Evolutionary conservation across 2,329 filamentous ascomycete species (phyloP).

Genomic region (Aspergillus intermedius): DNA sequence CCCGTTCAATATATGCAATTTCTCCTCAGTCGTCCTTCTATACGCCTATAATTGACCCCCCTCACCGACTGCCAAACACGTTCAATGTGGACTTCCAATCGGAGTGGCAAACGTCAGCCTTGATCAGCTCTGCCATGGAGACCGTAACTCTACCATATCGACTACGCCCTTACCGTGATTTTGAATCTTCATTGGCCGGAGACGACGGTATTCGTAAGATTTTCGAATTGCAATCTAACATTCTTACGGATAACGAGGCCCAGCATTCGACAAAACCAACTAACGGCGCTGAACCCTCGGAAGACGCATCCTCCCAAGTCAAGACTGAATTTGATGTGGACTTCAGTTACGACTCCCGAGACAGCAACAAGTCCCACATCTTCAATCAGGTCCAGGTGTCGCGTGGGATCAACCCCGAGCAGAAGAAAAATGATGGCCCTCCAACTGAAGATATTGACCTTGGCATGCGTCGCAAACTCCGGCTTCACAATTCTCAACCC

Average conservation of each 20-base stretch:
- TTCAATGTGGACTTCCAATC: conserved; percentile 58
- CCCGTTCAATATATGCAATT: conserved; percentile 63
- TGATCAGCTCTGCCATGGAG: conserved; percentile 72
- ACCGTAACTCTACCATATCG: conserved; percentile 71
- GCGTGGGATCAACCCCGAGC: conserved; percentile 18
- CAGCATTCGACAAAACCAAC: neutral
- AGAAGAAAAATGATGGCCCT: conserved; percentile 5
- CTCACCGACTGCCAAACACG: conserved; percentile 50
- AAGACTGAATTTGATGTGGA: conserved; percentile 33
- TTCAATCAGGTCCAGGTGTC: conserved; percentile 31
- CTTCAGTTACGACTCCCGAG: conserved; percentile 28
- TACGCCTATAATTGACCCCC: conserved; percentile 64
- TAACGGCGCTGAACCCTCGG: conserved; percentile 5
- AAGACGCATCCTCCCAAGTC: conserved; percentile 11
- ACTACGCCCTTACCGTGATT: conserved; percentile 30
- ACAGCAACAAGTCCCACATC: conserved; percentile 21
- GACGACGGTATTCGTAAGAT: conserved; percentile 68
- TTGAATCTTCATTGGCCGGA: conserved; percentile 45
- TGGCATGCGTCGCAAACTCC: conserved; percentile 23
- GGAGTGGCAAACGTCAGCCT: conserved; percentile 71
- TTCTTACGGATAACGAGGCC: conserved; percentile 32
- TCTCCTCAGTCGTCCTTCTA: conserved; percentile 68
- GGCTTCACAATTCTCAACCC: conserved; percentile 27
- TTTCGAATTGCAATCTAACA: conserved; percentile 64
- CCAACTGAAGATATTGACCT: conserved; percentile 14